Conservation (phyloP, 2,329 filamentous ascomycete species). For the Fusarium stilboides region DNA sequence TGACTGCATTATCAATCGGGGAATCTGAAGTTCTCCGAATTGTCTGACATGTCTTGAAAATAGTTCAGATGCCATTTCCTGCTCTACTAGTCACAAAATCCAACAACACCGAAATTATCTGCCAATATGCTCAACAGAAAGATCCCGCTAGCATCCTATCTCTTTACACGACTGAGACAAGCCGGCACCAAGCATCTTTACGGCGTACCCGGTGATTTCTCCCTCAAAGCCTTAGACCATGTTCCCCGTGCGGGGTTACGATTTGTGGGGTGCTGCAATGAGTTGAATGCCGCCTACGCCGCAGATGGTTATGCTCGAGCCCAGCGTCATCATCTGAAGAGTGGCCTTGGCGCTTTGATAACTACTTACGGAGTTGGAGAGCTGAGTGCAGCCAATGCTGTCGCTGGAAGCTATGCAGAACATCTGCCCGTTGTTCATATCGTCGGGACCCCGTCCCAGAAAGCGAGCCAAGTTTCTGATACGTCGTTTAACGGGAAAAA, state of each 20-base stretch:
- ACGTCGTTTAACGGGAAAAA: fast-evolving
- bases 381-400: slow-evolving; percentile 22
- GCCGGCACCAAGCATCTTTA: slow-evolving; percentile 13
- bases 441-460: slow-evolving; percentile 18
- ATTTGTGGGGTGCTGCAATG: slow-evolving; percentile 31
- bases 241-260: slow-evolving; percentile 1
- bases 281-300: slow-evolving; percentile 28
- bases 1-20: background rate
- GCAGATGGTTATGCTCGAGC: slow-evolving; percentile 30
- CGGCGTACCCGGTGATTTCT: slow-evolving; percentile 33
- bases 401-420: slow-evolving; percentile 31
- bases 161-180: slow-evolving; percentile 15
- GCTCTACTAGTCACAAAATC: too few relatives aligned
- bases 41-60: too few relatives aligned
- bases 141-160: slow-evolving; percentile 7
- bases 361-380: slow-evolving; percentile 25
- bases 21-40: too few relatives aligned
- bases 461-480: background rate
- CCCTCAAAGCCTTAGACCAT: slow-evolving; percentile 18
- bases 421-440: slow-evolving; percentile 20
- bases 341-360: slow-evolving; percentile 12
- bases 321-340: background rate
- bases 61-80: too few relatives aligned
- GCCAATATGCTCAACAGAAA: slow-evolving; percentile 7
- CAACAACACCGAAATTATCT: background rate